Base-by-base conservation (phyloP, 495 filamentous ascomycete species). In the Entonaema liquescens region DNA sequence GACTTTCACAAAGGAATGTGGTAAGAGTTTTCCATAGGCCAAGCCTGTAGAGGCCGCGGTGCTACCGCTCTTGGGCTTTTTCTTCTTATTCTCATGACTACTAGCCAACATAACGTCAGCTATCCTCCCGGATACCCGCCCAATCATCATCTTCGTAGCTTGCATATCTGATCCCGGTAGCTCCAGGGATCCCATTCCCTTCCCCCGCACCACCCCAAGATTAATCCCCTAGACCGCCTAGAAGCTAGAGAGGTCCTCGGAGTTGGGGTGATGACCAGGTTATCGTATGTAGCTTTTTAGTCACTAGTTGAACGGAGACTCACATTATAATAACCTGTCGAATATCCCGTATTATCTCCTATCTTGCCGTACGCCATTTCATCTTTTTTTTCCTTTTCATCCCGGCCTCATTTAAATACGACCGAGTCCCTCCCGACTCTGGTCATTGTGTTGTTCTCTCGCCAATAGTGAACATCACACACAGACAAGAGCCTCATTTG, bases 151-250 rank as follows among this genome's bases (percentile, higher is more conserved):
- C 54, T 5, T 17, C 44, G 15, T 38, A 65, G 17, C 65, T 64
- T 53, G 58, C 68, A 67, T 59, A 61, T 56, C 12, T 44, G 15
- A 68, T 38, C 60, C 65, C 17, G 29, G 61, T 55, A 62, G 7
- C 56, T 42, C 25, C 70, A 68, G 35, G 70, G 70, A 69, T 69
- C 3, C 42, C 25, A 58, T 66, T 73, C 70, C 70, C 33, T 68
- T 73, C 52, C 70, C 70, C 70, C 70, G 70, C 70, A 73, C 61
- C 36, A 56, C 42, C 49, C 62, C 49, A 56, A 65, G 38, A 62
- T 67, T 59, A 58, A 53, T 15, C 25, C 28, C 69, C 59, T 66
- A 64, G 60, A 59, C 60, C 60, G 67, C 59, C 42, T 54, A 65
- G 29, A 28, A 53, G 49, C 52, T 28, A 49, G 26, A 50, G 44